Evolutionary conservation across 1,284 basidiomycete genomes (phyloP).

Genomic region (Boletellus sp.): DNA sequence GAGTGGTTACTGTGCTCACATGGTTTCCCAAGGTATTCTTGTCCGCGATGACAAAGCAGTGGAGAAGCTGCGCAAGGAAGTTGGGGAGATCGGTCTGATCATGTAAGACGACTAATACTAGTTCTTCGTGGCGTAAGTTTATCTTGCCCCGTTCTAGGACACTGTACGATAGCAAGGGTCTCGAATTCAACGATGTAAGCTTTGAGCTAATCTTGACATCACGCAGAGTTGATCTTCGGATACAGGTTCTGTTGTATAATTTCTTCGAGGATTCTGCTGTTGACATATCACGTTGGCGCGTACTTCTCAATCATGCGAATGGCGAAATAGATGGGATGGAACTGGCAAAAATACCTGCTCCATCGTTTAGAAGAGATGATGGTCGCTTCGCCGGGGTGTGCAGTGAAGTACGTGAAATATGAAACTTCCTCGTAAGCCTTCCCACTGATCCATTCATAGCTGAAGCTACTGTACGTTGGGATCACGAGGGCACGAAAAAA

Average conservation of each 20-base stretch:
- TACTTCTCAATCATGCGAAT: conserved; percentile 48
- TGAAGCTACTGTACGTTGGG: conserved; percentile 69
- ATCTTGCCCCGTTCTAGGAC: conserved; percentile 43
- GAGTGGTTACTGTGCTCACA: background rate
- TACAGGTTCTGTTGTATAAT: conserved; percentile 69
- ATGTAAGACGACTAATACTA: conserved; percentile 41
- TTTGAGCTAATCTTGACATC: background rate
- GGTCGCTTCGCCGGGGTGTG: conserved; percentile 56
- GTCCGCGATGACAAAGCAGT: conserved; percentile 59
- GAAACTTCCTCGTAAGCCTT: background rate
- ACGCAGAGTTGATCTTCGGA: conserved; percentile 2
- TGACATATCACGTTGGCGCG: conserved; percentile 53
- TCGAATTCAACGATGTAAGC: conserved; percentile 69
- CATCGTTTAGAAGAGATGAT: conserved; percentile 46
- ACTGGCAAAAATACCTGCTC: conserved; percentile 32
- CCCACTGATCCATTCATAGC: conserved; percentile 32
- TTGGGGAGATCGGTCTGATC: conserved; percentile 61
- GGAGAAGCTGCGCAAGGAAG: conserved; percentile 45
- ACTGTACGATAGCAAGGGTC: conserved; percentile 69
- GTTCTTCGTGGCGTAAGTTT: background rate
- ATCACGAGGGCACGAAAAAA: conserved; percentile 66
- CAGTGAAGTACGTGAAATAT: conserved; percentile 43
- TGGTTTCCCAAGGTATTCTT: conserved; percentile 50
- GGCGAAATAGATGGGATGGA: conserved; percentile 13
- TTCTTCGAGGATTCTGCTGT: conserved; percentile 65